Evolutionary conservation across 306 rosid species (phyloP).

Genomic region (Sicyos edulis): DNA sequence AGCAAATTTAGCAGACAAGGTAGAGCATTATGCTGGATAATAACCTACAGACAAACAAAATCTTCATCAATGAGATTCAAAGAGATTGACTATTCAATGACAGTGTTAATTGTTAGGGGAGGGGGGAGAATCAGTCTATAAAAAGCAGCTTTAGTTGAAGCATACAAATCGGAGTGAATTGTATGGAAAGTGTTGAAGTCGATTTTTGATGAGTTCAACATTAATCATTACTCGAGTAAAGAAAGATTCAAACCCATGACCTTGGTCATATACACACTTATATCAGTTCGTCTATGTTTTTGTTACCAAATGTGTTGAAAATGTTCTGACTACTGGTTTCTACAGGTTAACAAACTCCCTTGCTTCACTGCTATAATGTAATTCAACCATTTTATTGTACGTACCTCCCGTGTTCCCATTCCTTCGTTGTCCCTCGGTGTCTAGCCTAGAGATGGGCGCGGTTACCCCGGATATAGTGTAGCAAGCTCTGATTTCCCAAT

Average conservation of each 20-base stretch:
- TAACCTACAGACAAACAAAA: conserved; percentile 38
- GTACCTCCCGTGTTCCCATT: no score
- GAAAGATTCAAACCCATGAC: no score
- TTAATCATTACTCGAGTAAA: no score
- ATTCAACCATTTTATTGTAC: not conserved
- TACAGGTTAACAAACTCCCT: not conserved
- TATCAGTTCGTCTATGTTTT: no score
- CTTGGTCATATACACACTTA: no score
- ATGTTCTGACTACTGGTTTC: not conserved
- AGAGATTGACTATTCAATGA: not conserved
- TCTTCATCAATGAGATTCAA: conserved; percentile 4
- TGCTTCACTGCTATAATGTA: not conserved
- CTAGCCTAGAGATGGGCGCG: no score
- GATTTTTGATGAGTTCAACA: no score
- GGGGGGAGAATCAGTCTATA: no score
- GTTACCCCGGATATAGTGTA: no score
- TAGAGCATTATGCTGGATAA: conserved; percentile 72
- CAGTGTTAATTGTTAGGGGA: not conserved
- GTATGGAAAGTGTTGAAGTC: not conserved
- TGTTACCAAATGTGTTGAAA: not conserved
- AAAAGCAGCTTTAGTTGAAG: not conserved
- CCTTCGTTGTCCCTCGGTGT: no score
- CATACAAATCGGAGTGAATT: not conserved
- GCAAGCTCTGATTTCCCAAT: no score
- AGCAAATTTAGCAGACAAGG: conserved; percentile 64